Evolutionary conservation across 176 grass and related monocot species (phyloP).

Genomic region (Oryza rufipogon): DNA sequence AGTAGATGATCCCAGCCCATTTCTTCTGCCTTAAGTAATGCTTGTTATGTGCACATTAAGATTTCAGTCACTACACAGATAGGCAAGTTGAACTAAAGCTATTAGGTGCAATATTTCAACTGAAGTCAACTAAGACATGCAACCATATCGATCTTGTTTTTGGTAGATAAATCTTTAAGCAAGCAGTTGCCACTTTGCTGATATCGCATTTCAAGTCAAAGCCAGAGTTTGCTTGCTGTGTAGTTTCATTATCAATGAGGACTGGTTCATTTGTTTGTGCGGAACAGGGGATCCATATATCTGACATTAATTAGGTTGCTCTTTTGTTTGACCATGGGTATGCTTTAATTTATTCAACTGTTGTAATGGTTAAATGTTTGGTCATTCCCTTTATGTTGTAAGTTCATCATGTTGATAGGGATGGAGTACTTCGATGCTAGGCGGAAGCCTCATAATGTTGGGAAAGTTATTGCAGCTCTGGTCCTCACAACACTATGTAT

Average conservation of each 20-base stretch:
- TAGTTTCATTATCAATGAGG: conserved; percentile 23
- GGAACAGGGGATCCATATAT: conserved; percentile 18
- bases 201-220: conserved; percentile 32
- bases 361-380: conserved; percentile 44
- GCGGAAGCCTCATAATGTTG: conserved; percentile 78
- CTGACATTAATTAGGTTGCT: conserved; percentile 6
- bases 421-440: conserved; percentile 94
- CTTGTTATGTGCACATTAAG: conserved; percentile 39
- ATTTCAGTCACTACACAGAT: conserved; percentile 38
- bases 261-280: neutral
- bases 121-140: conserved; percentile 41
- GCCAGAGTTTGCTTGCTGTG: conserved; percentile 13
- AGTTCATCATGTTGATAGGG: conserved; percentile 55
- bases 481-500: conserved; percentile 77
- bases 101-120: conserved; percentile 53
- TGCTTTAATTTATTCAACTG: conserved; percentile 25
- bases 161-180: conserved; percentile 41
- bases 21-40: conserved; percentile 52
- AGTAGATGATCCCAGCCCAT: conserved; percentile 13
- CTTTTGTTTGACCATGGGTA: conserved; percentile 19
- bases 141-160: conserved; percentile 6
- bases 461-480: conserved; percentile 69
- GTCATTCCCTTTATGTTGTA: conserved; percentile 29
- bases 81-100: conserved; percentile 41
- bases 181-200: conserved; percentile 28